Conservation (phyloP, 2,329 filamentous ascomycete genomes). For the Emydomyces testavorans region DNA sequence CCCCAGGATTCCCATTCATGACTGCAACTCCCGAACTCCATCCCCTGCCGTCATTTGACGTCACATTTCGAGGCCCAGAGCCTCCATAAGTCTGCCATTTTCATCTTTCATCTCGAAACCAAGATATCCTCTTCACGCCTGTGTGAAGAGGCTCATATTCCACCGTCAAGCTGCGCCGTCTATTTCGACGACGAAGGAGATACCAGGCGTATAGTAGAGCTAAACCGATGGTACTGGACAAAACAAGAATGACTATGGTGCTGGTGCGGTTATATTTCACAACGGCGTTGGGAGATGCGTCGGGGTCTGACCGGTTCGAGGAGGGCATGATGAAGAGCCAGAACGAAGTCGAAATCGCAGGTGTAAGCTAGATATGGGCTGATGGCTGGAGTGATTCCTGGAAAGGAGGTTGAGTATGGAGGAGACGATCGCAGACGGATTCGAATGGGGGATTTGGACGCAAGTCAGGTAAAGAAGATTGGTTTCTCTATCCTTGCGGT, state of each 20-base stretch:
- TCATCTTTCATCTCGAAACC: conserved; percentile 7
- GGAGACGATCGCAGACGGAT: too few relatives aligned
- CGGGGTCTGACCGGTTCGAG: background rate
- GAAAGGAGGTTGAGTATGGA: too few relatives aligned
- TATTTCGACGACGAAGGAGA: background rate
- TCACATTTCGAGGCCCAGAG: too few relatives aligned
- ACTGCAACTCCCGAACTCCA: too few relatives aligned
- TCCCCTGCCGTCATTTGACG: too few relatives aligned
- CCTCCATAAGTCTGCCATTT: too few relatives aligned
- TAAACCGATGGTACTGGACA: background rate
- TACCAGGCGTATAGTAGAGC: background rate
- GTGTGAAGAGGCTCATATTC: background rate
- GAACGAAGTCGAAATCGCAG: background rate
- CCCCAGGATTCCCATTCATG: too few relatives aligned
- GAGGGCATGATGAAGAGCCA: background rate
- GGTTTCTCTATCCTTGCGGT: too few relatives aligned
- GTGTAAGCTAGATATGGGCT: too few relatives aligned
- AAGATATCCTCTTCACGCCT: background rate
- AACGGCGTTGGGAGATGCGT: background rate
- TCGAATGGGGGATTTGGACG: too few relatives aligned
- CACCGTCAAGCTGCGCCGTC: background rate
- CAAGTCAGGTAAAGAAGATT: too few relatives aligned
- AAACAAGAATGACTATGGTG: background rate
- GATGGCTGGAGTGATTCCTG: too few relatives aligned
- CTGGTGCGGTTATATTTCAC: background rate